A percentile compares a stretch with the other conserved stretches of the same genome.
Conservation (phyloP, 768 basidiomycete species). For the Austroboletus eburneus region DNA sequence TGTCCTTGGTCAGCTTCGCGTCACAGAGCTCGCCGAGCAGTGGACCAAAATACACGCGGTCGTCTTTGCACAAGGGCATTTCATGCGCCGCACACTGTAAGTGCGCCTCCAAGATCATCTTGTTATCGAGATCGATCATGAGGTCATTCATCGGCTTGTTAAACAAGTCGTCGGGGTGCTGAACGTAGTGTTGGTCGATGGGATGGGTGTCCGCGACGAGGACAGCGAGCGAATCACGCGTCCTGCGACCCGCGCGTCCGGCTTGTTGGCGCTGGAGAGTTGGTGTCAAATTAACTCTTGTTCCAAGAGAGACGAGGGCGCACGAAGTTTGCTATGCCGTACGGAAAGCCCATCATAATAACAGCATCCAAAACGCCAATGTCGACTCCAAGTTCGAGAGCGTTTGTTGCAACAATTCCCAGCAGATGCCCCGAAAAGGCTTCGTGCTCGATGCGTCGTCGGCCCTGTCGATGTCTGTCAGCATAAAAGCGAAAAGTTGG, state of each 20-base stretch:
- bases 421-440: conserved; percentile 82
- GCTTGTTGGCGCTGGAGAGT: conserved; percentile 74
- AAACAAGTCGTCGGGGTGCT: conserved; percentile 68
- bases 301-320: conserved; percentile 17
- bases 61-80: conserved; percentile 70
- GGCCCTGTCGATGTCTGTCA: conserved; percentile 46
- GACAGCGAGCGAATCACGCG: conserved; percentile 74
- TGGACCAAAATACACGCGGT: conserved; percentile 70
- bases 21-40: conserved; percentile 56
- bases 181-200: conserved; percentile 70
- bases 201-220: conserved; percentile 66
- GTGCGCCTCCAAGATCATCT: conserved; percentile 76
- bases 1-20: conserved; percentile 54
- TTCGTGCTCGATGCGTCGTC: conserved; percentile 78
- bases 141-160: conserved; percentile 58
- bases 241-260: conserved; percentile 79
- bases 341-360: conserved; percentile 84
- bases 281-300: background rate
- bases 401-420: conserved; percentile 87
- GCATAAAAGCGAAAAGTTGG: background rate
- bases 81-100: conserved; percentile 86
- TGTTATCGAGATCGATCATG: conserved; percentile 67
- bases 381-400: conserved; percentile 88
- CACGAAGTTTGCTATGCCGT: conserved; percentile 76
- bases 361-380: conserved; percentile 88